Percentiles rank a stretch among this genome's conserved stretches.
Conservation (phyloP, 768 basidiomycete genomes). For the Amanita subjunquillea region DNA sequence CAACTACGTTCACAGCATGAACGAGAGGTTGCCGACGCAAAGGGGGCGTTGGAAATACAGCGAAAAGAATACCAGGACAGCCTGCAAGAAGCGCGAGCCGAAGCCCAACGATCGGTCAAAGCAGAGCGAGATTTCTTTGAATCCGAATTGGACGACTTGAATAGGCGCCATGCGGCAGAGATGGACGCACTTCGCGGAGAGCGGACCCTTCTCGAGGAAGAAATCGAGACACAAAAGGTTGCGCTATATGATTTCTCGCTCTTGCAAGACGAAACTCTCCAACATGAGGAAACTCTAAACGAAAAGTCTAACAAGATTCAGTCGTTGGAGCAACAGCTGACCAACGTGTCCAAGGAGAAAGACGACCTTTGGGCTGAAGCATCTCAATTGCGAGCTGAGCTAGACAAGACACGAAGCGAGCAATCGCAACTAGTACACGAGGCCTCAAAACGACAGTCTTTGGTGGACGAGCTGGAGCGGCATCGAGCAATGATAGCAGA, state of each 20-base stretch:
- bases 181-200: slow-evolving; percentile 36
- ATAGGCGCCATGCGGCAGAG: slow-evolving; percentile 37
- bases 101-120: slow-evolving; percentile 13
- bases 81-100: slow-evolving; percentile 17
- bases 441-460: slow-evolving; percentile 64
- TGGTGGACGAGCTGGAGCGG: slow-evolving; percentile 65
- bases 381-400: slow-evolving; percentile 44
- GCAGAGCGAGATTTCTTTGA: slow-evolving; percentile 39
- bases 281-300: slow-evolving; percentile 36
- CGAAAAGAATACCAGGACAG: slow-evolving; percentile 29
- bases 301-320: slow-evolving; percentile 40
- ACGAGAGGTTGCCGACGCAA: slow-evolving; percentile 24
- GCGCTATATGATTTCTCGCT: slow-evolving; percentile 40
- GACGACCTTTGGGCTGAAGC: slow-evolving; percentile 35
- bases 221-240: slow-evolving; percentile 51
- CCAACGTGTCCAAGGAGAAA: slow-evolving; percentile 31
- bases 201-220: slow-evolving; percentile 38
- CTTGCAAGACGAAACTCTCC: slow-evolving; percentile 29
- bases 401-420: slow-evolving; percentile 46
- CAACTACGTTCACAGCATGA: slow-evolving; percentile 32
- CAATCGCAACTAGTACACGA: slow-evolving; percentile 59
- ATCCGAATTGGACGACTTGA: slow-evolving; percentile 36
- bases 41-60: slow-evolving; percentile 22
- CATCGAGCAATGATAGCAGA: slow-evolving; percentile 71
- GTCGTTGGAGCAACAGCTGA: slow-evolving; percentile 40